phyloP scores from a whole-genome alignment of 768 basidiomycete species.

The Rhodotorula sphaerocarpa region DNA sequence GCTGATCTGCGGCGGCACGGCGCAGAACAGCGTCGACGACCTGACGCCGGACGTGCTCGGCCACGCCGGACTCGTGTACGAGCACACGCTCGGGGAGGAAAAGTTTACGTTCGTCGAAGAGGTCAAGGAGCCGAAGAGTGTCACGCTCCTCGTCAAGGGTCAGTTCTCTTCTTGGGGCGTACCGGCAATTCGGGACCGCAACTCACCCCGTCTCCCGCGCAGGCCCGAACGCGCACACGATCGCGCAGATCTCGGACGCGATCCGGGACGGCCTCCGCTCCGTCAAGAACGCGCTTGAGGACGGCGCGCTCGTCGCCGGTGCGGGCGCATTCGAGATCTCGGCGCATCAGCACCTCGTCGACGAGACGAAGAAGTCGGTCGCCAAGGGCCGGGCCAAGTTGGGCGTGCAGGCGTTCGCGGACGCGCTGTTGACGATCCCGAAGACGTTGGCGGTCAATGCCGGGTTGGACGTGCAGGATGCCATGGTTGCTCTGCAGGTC shows the following conservation, averaged over 20 bases:
- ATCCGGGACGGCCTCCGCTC: slow-evolving; percentile 90
- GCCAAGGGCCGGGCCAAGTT: slow-evolving; percentile 94
- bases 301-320: slow-evolving; percentile 79
- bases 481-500: slow-evolving; percentile 82
- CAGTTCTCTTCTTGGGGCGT: not conserved
- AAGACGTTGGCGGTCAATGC: slow-evolving; percentile 95
- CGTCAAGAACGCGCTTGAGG: slow-evolving; percentile 94
- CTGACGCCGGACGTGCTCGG: slow-evolving; percentile 82
- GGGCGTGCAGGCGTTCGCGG: slow-evolving; percentile 94
- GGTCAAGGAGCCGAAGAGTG: slow-evolving; percentile 86
- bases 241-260: slow-evolving; percentile 94
- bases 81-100: slow-evolving; percentile 97
- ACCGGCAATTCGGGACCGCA: not conserved
- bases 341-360: slow-evolving; percentile 70
- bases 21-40: slow-evolving; percentile 97
- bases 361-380: slow-evolving; percentile 59
- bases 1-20: slow-evolving; percentile 84
- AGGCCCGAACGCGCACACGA: slow-evolving; percentile 90
- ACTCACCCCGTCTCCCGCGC: not conserved
- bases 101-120: slow-evolving; percentile 98
- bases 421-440: slow-evolving; percentile 85
- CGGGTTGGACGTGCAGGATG: slow-evolving; percentile 93
- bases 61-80: slow-evolving; percentile 97
- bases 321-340: slow-evolving; percentile 96
- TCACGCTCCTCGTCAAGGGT: slow-evolving; percentile 91